phyloP scores from a whole-genome alignment of 1,284 basidiomycete species.

The Anthracocystis panici-leucophaei region DNA sequence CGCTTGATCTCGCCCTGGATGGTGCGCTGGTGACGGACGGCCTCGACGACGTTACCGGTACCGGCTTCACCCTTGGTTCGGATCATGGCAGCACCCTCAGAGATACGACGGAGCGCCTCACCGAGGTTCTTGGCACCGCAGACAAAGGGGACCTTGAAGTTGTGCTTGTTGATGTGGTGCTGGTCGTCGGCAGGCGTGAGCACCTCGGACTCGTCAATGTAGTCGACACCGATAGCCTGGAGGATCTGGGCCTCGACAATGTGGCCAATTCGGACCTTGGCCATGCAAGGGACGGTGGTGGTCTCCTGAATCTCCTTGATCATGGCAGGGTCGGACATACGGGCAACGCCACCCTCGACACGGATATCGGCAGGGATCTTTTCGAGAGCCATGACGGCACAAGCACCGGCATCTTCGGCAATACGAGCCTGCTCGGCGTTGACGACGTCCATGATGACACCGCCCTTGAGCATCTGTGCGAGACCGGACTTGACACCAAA shows the following conservation, averaged over 20 bases:
- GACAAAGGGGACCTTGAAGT: conserved; percentile 78
- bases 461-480: conserved; percentile 71
- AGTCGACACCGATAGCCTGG: conserved; percentile 94
- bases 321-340: conserved; percentile 83
- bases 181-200: conserved; percentile 86
- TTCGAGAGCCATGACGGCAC: conserved; percentile 90
- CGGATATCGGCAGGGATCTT: conserved; percentile 93
- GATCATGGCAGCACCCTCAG: conserved; percentile 80
- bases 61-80: conserved; percentile 78
- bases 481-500: conserved; percentile 86
- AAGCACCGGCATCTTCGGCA: conserved; percentile 96
- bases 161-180: conserved; percentile 73
- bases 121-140: conserved; percentile 76
- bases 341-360: conserved; percentile 67
- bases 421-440: conserved; percentile 91
- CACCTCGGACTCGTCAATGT: conserved; percentile 94
- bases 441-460: conserved; percentile 73
- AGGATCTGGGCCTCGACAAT: conserved; percentile 83
- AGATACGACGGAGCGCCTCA: conserved; percentile 94
- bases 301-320: conserved; percentile 91
- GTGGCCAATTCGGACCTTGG: conserved; percentile 95
- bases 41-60: conserved; percentile 95
- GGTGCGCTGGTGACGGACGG: conserved; percentile 87
- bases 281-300: conserved; percentile 74
- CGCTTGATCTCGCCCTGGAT: conserved; percentile 87